phyloP scores from a whole-genome alignment of 2,329 filamentous ascomycete genomes.

The Paraphoma chrysanthemicola region DNA sequence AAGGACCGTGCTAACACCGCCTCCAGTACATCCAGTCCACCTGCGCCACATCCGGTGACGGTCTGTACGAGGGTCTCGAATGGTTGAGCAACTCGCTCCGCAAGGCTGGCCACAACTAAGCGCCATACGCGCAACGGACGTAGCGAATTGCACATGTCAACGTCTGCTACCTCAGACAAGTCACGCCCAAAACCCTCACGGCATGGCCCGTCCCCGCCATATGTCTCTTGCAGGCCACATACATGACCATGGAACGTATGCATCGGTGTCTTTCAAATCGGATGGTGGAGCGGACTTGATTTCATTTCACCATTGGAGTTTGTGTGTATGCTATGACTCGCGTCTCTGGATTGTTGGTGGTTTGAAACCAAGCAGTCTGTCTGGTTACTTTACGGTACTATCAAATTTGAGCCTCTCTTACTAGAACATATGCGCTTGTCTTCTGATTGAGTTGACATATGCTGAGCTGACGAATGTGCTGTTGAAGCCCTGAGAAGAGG shows the following conservation, averaged over 20 bases:
- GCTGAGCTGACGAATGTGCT: not conserved
- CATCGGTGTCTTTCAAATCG: constrained; percentile 43
- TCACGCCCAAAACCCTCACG: constrained; percentile 29
- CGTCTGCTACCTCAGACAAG: constrained; percentile 36
- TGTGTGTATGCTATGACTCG: constrained; percentile 45
- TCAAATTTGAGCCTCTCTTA: constrained; percentile 48
- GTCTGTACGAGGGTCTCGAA: constrained; percentile 97
- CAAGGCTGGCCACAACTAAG: constrained; percentile 60
- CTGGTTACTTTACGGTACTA: constrained; percentile 47
- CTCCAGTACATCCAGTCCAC: constrained; percentile 95
- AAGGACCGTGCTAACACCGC: constrained; percentile 26
- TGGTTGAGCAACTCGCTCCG: constrained; percentile 63
- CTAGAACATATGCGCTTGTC: constrained; percentile 13
- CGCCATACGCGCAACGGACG: constrained; percentile 17
- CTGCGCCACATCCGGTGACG: constrained; percentile 97
- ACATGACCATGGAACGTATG: constrained; percentile 40
- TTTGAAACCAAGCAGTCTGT: constrained; percentile 40
- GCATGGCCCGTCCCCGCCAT: constrained; percentile 21
- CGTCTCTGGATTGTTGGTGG: constrained; percentile 45
- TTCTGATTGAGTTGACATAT: not conserved
- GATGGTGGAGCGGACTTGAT: constrained; percentile 46
- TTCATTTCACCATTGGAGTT: constrained; percentile 46
- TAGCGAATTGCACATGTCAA: constrained; percentile 34
- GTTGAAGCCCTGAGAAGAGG: no score
- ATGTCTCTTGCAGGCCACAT: constrained; percentile 22